These are phyloP conservation scores for Collybia sordida DNA, from an alignment of 768 basidiomycete genomes.

Conservation along the genomic window DNA sequence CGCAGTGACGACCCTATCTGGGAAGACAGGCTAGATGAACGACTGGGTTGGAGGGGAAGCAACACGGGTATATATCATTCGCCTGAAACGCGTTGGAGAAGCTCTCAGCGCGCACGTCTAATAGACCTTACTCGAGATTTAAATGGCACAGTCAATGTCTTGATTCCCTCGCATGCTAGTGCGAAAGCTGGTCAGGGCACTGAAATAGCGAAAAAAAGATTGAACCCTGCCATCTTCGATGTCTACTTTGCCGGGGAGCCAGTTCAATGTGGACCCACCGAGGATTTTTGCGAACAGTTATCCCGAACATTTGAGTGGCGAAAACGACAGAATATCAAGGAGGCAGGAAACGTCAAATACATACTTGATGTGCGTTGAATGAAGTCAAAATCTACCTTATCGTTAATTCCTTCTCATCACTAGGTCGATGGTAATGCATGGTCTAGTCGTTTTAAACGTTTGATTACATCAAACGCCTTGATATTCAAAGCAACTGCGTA, in stretches of 20 bases:
- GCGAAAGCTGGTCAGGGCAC: slow-evolving; percentile 29
- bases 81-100: slow-evolving; percentile 35
- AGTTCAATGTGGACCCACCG: slow-evolving; percentile 31
- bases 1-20: slow-evolving; percentile 51
- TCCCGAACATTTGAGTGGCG: slow-evolving; percentile 43
- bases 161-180: slow-evolving; percentile 19
- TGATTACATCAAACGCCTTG: slow-evolving; percentile 55
- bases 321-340: slow-evolving; percentile 29
- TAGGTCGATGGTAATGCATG: slow-evolving; percentile 56
- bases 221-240: slow-evolving; percentile 51
- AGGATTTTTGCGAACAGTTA: slow-evolving; percentile 37
- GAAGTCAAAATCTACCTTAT: background rate
- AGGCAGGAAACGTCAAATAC: slow-evolving; percentile 53
- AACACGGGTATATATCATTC: slow-evolving; percentile 54
- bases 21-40: slow-evolving; percentile 53
- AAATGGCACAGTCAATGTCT: slow-evolving; percentile 28
- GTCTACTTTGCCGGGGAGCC: slow-evolving; percentile 46
- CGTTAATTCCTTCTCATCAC: background rate
- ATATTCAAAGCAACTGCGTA: slow-evolving; percentile 61
- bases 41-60: slow-evolving; percentile 61
- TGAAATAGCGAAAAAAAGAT: slow-evolving; percentile 18
- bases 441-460: slow-evolving; percentile 57
- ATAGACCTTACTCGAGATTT: slow-evolving; percentile 33
- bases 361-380: slow-evolving; percentile 38
- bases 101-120: slow-evolving; percentile 40